Evolutionary conservation across 1,139 yeast genomes (phyloP).

Genomic region (Meyerozyma sp.): DNA sequence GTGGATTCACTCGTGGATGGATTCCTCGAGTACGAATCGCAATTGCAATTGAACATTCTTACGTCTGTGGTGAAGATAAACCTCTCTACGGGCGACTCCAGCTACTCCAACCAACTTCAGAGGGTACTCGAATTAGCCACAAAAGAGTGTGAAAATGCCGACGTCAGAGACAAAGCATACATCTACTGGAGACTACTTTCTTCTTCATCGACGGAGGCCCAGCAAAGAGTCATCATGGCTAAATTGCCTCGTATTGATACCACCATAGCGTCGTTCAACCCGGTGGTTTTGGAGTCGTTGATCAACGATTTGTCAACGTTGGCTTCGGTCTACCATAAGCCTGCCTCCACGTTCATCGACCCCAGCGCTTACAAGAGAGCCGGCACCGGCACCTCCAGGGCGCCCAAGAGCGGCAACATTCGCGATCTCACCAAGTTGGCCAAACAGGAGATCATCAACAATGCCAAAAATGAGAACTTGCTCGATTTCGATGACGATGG

Average conservation of each 20-base stretch:
- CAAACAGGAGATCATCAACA: slow-evolving; percentile 65
- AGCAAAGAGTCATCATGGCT: slow-evolving; percentile 49
- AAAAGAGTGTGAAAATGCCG: slow-evolving; percentile 79
- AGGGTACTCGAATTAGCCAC: slow-evolving; percentile 73
- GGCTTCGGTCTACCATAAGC: slow-evolving; percentile 86
- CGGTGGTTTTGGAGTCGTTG: slow-evolving; percentile 61
- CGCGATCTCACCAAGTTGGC: slow-evolving; percentile 79
- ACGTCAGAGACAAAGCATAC: slow-evolving; percentile 90
- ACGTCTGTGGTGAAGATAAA: slow-evolving; percentile 77
- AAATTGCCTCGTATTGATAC: slow-evolving; percentile 68
- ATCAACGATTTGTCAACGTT: slow-evolving; percentile 76
- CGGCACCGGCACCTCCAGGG: slow-evolving; percentile 13
- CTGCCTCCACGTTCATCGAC: slow-evolving; percentile 64
- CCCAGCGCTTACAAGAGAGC: slow-evolving; percentile 19
- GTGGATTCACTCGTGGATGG: slow-evolving; percentile 48
- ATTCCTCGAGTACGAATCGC: slow-evolving; percentile 68
- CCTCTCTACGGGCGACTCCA: slow-evolving; percentile 35
- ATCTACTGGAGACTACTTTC: slow-evolving; percentile 92
- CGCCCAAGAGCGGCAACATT: slow-evolving; percentile 36
- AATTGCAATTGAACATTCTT: slow-evolving; percentile 70
- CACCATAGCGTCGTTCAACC: slow-evolving; percentile 67
- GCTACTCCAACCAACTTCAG: slow-evolving; percentile 52
- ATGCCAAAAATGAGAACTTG: slow-evolving; percentile 71
- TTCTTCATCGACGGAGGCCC: slow-evolving; percentile 36
- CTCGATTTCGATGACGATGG: slow-evolving; percentile 75